These are phyloP conservation scores for Boletus coccyginus DNA, from an alignment of 768 basidiomycete genomes.

Conservation along the genomic window DNA sequence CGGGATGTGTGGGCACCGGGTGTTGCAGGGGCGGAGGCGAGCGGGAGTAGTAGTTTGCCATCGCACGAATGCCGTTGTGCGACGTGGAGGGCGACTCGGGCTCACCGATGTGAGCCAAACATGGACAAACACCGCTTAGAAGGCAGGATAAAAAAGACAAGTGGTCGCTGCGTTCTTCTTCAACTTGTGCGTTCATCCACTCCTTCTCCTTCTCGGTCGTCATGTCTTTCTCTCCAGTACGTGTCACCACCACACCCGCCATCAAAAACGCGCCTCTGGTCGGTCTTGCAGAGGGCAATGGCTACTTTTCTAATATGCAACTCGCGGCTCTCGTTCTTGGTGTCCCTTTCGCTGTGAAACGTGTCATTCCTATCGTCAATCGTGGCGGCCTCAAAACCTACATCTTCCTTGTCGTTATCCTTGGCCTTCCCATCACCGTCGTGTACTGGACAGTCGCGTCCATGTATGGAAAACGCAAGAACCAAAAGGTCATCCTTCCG, in stretches of 20 bases:
- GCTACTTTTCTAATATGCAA: slow-evolving; percentile 76
- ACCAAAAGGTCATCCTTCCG: slow-evolving; percentile 83
- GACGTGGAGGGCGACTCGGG: neutral
- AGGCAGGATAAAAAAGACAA: slow-evolving; percentile 18
- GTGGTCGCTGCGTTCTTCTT: neutral
- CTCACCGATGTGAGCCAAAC: slow-evolving; percentile 11
- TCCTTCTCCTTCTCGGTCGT: slow-evolving; percentile 13
- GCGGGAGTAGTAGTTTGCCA: slow-evolving; percentile 39
- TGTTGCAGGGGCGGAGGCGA: slow-evolving; percentile 84
- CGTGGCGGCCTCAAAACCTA: slow-evolving; percentile 87
- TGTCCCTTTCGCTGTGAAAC: slow-evolving; percentile 84
- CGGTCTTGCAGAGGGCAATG: slow-evolving; percentile 84
- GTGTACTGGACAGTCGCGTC: slow-evolving; percentile 91
- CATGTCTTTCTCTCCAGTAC: slow-evolving; percentile 50
- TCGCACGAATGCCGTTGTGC: neutral
- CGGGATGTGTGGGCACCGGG: slow-evolving; percentile 85
- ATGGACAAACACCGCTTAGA: slow-evolving; percentile 16
- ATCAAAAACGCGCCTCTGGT: slow-evolving; percentile 85
- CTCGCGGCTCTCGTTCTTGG: slow-evolving; percentile 74
- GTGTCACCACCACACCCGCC: slow-evolving; percentile 65
- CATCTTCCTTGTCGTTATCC: slow-evolving; percentile 70
- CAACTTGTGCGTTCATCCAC: slow-evolving; percentile 16
- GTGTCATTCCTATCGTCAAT: slow-evolving; percentile 75
- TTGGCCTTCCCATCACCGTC: slow-evolving; percentile 74
- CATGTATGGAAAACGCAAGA: slow-evolving; percentile 73